Evolutionary conservation across 192 early-diverging fungal genomes (phyloP), one percentile per base, ranked within the genome.

Genomic region (Diversispora epigaea): DNA sequence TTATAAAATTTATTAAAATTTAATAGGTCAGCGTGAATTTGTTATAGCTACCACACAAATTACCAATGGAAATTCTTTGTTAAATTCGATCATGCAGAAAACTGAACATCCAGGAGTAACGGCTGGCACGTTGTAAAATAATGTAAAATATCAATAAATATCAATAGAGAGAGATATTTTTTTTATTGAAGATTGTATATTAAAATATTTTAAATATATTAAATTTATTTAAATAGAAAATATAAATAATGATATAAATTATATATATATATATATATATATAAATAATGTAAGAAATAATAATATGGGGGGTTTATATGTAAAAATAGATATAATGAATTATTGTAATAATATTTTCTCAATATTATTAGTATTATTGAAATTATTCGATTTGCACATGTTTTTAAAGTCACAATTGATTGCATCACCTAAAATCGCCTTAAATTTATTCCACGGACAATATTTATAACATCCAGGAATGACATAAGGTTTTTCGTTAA

Each of bases 31-130:
- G 45, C 93, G 95, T 39, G 89, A 93, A 72, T 98, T 91, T 82
- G 77, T 97, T 41, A 88, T 91, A 8, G 88, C 93, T 46, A 98
- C 96, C 0, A 98, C 96, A 0, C 88, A 94, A 72, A 91, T 96
- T 49, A 87, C 94, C 63, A 98, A 92, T 61, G 96, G 96, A 15
- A 93, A 90, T 72, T 79, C 86, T 15, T 80, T 98, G 25, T 76
- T 98, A 41, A 89, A 95, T 70, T 80, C 79, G 47, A 32, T 83
- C 12, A 73, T 83, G 19, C 77, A 78, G 73, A 83, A 80, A 44
- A 77, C 76, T 14, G 45, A 73, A 49, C 25, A 32, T 32, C 25
- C 25, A 32, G 25, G 25, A 32, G 25, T 32, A 32, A 32, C 25
- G 25, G 25, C 25, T 32, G 25, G 25, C 25, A 32, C 25, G 25